phyloP scores from a whole-genome alignment of 176 grass and related monocot species.

The bread wheat (Triticum aestivum) region IWGSC_CS_RefSeq_v2.1 NC_057805.1:26850341-26850840 shows the following conservation, averaged over 20 bases:
- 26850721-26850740: not conserved
- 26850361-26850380: no score
- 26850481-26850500: not conserved
- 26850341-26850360: not conserved
- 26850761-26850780: constrained; percentile 83
- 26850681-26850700: not conserved
- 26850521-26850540: not conserved
- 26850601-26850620: not conserved
- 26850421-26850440: not conserved
- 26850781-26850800: constrained; percentile 97
- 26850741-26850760: not conserved
- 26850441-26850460: not conserved
- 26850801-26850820: constrained; percentile 86
- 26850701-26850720: not conserved
- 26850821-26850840: constrained; percentile 94
- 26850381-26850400: not conserved
- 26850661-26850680: not conserved
- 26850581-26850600: not conserved
- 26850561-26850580: not conserved
- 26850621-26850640: constrained; percentile 5
- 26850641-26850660: not conserved
- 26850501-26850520: not conserved
- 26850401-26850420: not conserved
- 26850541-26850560: not conserved
- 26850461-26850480: not conserved